Base-by-base conservation (phyloP, 805 yeast species). In the Yamadazyma ubonensis region DNA sequence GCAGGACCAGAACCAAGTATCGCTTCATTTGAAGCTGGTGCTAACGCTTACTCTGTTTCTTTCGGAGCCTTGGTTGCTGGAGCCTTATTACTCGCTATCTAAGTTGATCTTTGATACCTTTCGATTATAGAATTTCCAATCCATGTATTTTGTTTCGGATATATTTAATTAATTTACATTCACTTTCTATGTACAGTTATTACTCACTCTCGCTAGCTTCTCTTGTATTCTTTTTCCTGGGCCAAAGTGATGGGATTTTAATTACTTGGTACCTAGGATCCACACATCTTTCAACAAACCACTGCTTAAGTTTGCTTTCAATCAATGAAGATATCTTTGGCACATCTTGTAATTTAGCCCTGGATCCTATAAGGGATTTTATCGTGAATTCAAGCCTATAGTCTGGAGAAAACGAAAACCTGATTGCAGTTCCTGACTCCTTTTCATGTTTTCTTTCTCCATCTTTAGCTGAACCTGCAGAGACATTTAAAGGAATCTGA, bases 281-380 rank as follows among this genome's bases (percentile, higher is more conserved):
- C 9, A 93, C 93, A 56, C 96, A 88, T 46, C 96, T 71, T 51
- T 91, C 97, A 12, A 82, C 81, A 55, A 93, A 90, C 95, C 96
- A 89, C 40, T 81, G 81, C 46, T 93, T 74, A 28, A 93, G 73
- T 44, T 83, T 82, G 42, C 78, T 79, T 57, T 93, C 98, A 29
- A 93, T 81, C 29, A 93, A 66, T 42, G 86, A 81, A 7, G 95
- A 79, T 27, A 93, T 79, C 54, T 93, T 89, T 6, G 99, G 99
- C 11, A 93, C 86, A 53, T 93, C 88, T 60, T 90, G 96, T 19
- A 93, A 69, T 57, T 91, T 85, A 0, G 98, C 87, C 34, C 96
- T 73, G 1, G 97, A 86, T 1, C 99, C 99, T 37, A 93, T 87
- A 28, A 91, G 66, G 1, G 96, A 87, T 52, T 81, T 81, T n/a